Evolutionary conservation across 2,329 filamentous ascomycete genomes (phyloP), one percentile per base, ranked within the genome.

Genomic region (Fonsecaea erecta): DNA sequence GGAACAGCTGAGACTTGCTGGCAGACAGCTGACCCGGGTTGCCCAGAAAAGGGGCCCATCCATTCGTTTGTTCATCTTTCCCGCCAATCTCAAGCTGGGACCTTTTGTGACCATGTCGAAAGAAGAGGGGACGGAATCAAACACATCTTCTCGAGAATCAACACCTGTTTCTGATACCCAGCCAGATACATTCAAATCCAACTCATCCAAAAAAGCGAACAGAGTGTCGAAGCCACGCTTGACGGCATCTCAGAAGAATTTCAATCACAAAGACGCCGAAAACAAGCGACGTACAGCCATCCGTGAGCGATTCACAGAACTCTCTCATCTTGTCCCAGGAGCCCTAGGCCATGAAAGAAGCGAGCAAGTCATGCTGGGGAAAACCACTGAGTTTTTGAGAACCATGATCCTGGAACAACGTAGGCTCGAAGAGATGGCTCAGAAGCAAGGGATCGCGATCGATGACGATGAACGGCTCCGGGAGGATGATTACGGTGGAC

Each of bases 261-360:
- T 85, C 73, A 91, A 91, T 74, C 89, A 91, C 77, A 90, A 90
- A 71, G 85, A 86, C 26, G 90, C 87, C 3, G 83, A 85, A 69
- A 82, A 85, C 71, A 85, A 90, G 77, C 86, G 88, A 37, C 86
- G 88, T 52, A 85, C 88, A 63, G 90, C 90, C 14, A 96, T 97
- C 70, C 85, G 93, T 53, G 88, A 91, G 64, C 91, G 90, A 63
- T 96, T 96, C 75, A 92, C 96, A 76, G 85, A 88, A 35, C 84
- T 97, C 28, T 91, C 91, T 16, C 86, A 88, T 60, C 83, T 96
- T 34, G 91, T 96, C 0, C 93, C 93, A 0, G 92, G 91, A 0
- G 83, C 96, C 60, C 86, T 91, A 72, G 93, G 93, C 0, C 90
- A 93, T 73, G 93, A 90, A 0, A 87, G 92, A 52, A 95, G 91